Base-by-base conservation (phyloP, 2,329 filamentous ascomycete genomes). In the Diplodia intermedia region DNA sequence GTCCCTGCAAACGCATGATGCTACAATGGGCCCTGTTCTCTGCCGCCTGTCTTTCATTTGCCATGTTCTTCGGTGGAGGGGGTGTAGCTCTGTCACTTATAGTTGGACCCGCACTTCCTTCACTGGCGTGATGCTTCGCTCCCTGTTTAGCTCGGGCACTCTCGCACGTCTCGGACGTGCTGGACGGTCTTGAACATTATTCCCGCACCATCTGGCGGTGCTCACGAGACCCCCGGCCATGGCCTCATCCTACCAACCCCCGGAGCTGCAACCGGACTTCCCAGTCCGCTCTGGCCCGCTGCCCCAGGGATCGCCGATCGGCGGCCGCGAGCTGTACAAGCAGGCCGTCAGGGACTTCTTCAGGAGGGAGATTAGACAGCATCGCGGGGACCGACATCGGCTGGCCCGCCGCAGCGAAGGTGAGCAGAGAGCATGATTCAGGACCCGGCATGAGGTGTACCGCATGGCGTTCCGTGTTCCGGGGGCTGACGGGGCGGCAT, bases 131-230 rank as follows among this genome's bases (percentile, higher is more conserved):
- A 56, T 11, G 52, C 18, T 31, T 23, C 57, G 57, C 57, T 62
- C 57, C 57, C 57, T 62, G 57, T 62, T 29, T 31, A 38, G 55
- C 38, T 60, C 36, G 55, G 55, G 55, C 55, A 43, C 40, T 9
- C 49, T 50, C 5, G 31, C 40, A 11, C 14, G 6, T 6, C 26
- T 20, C 38, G 40, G 38, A 38, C 33, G 31, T 20, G 14, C 9
- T 31, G 11, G 18, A 14, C 23, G 36, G 14, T 33, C 18, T 38
- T 40, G 20, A n/a, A 33, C 56, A n/a, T 31, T 38, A 38, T 38
- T 5, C 5, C 9, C 15, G 15, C 31, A 31, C 31, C 31, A 15
- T 5, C 20, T 52, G 49, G 11, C 29, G 12, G 26, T 2, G 53
- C 53, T 11, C 8, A 18, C 36, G 36, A 38, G 20, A 31, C 54